Base-by-base conservation (phyloP, 1,284 basidiomycete genomes). In the Puccinia coronata region DNA sequence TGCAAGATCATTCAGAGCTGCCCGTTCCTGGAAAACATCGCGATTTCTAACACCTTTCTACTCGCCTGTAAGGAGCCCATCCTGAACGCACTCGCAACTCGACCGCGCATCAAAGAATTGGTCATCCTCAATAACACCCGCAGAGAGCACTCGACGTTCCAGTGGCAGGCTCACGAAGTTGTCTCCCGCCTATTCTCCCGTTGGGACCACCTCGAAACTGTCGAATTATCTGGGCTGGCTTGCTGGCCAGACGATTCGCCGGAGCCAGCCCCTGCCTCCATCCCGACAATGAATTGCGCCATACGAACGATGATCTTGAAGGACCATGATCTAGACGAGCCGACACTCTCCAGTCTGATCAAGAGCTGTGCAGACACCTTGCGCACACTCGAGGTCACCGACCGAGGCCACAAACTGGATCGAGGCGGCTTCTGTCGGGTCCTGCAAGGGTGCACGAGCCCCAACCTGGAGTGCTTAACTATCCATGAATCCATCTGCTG, bases 101-200 rank as follows among this genome's bases (percentile, higher is more conserved):
- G 43, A 72, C 36, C 14, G 18, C 70, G 8, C 5, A 72, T 72
- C 25, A 72, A 72, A 36, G 70, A 72, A 20, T 72, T 72, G 20
- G 36, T 51, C 18, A 51, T 72, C 25, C n/a, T 49, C 18, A 51
- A n/a, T 20, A 55, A 51, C 25, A 0, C 20, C 5, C 20, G 11
- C 4, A 28, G n/a, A 3, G 43, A 51, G 6, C 12, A 39, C 28
- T 36, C 5, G n/a, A n/a, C n/a, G n/a, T n/a, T n/a, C n/a, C n/a
- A n/a, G n/a, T n/a, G n/a, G n/a, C n/a, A n/a, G n/a, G 25, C 23
- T 20, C 18, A 72, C 51, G 43, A 72, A n/a, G n/a, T 72, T 14
- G 5, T 72, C 4, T 8, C 18, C 31, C 36, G 70, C 34, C 16
- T 51, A 72, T 72, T 72, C 25, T 5, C 70, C 11, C 36, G 51